Evolutionary conservation across 2,329 filamentous ascomycete species (phyloP), one percentile per base, ranked within the genome.

Genomic region (Aspergillus costaricaensis): DNA sequence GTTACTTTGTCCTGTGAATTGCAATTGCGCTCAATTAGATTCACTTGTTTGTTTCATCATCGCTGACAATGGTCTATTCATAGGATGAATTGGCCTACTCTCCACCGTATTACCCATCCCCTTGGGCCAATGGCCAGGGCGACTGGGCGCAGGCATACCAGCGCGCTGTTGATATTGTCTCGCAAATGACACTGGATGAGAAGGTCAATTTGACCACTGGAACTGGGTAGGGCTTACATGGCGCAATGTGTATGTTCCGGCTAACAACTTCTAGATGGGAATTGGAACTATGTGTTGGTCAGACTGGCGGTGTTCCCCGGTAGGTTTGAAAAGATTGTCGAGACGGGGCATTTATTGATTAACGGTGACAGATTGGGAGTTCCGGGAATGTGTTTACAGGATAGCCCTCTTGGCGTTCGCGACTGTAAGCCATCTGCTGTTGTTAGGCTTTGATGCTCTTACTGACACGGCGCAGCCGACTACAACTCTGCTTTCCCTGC

Each of bases 121-220:
- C 92, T 80, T 96, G 92, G 91, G 89, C 89, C 79, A 85, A 90
- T 64, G 89, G 91, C 17, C 75, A 85, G 5, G 90, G 90, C 10
- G 80, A 85, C 48, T 96, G 92, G 92, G 83, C 85, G 57, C 84
- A 86, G 6, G 91, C 92, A 41, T 93, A 96, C 68, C 79, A 78
- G 19, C 88, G 90, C 75, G 93, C 93, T 1, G 86, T 85, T 67
- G 85, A 83, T 2, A 94, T 96, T 70, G 92, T 97, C 49, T 89
- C 89, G 9, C 87, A 92, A 73, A 79, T 96, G 77, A 96, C 92
- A 0, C 82, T 96, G 38, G 73, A 87, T 10, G 93, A 97, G 76
- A 97, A 96, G 80, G 92, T 98, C 76, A 98, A 98, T 76, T 76
- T 99, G 65, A 98, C 94, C 2, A 97, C 93, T 0, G 94, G 94